A percentile compares a stretch with the other conserved stretches of the same genome.
Conservation (phyloP, 1,284 basidiomycete species). For the Tylopilus sp. region DNA sequence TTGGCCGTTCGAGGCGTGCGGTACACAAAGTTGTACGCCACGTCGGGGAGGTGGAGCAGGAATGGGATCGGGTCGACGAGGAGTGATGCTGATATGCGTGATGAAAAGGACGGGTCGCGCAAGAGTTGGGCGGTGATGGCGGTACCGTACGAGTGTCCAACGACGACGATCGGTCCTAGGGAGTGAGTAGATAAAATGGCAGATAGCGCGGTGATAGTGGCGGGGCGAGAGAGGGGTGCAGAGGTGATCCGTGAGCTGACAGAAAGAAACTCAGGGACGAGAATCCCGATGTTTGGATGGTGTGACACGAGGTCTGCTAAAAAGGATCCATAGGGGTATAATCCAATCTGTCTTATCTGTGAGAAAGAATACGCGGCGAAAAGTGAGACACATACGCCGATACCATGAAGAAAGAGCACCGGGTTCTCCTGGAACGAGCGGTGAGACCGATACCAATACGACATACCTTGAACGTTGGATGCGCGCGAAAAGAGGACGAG, state of each 20-base stretch:
- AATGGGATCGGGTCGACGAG: conserved; percentile 75
- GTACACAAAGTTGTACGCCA: conserved; percentile 76
- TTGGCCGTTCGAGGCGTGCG: conserved; percentile 62
- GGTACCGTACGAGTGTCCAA: conserved; percentile 74
- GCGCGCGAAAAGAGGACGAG: conserved; percentile 56
- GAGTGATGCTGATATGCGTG: conserved; percentile 54
- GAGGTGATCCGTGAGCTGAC: conserved; percentile 70
- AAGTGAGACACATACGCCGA: conserved; percentile 58
- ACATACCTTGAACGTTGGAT: conserved; percentile 53
- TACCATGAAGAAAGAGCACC: conserved; percentile 72
- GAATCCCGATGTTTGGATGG: conserved; percentile 62
- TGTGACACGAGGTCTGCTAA: conserved; percentile 53
- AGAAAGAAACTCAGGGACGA: conserved; percentile 68
- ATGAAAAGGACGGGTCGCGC: conserved; percentile 42
- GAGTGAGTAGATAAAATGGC: conserved; percentile 56
- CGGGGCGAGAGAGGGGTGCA: conserved; percentile 33
- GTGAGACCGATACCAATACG: conserved; percentile 75
- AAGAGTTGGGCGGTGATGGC: conserved; percentile 62
- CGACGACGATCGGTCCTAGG: conserved; percentile 57
- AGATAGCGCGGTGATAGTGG: conserved; percentile 38
- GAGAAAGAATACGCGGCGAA: not conserved
- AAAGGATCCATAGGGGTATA: conserved; percentile 66
- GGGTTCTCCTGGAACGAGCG: conserved; percentile 58
- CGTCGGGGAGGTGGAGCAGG: conserved; percentile 67
- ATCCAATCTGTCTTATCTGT: conserved; percentile 61